Conservation (phyloP, 768 basidiomycete genomes). For the Fibroporia radiculosa region DNA sequence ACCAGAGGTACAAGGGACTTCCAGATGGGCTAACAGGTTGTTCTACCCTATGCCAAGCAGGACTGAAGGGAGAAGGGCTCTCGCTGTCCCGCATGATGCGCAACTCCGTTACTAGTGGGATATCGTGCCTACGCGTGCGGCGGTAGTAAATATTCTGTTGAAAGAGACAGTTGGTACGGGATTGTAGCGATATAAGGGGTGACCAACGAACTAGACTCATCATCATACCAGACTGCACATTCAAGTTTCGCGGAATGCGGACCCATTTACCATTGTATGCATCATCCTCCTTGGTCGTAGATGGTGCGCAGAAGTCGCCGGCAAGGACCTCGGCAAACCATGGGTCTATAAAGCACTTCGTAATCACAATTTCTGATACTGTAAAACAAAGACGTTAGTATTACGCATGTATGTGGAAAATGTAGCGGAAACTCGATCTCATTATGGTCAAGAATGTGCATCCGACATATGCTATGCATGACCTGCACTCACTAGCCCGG, state of each 20-base stretch:
- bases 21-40: constrained; percentile 31
- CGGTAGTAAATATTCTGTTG: constrained; percentile 72
- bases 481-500: no score
- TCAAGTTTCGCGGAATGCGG: constrained; percentile 75
- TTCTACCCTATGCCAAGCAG: constrained; percentile 57
- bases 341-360: constrained; percentile 60
- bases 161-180: neutral
- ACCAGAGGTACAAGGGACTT: constrained; percentile 70
- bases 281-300: constrained; percentile 63
- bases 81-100: constrained; percentile 52
- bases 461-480: no score
- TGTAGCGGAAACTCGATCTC: no score
- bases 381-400: no score
- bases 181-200: neutral
- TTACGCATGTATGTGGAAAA: no score
- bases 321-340: constrained; percentile 29
- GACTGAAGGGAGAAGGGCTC: constrained; percentile 34
- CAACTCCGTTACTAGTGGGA: constrained; percentile 72
- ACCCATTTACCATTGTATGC: constrained; percentile 86
- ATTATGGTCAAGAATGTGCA: neutral
- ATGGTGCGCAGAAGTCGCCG: constrained; percentile 55
- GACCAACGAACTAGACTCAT: constrained; percentile 48
- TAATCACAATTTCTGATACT: constrained; percentile 80
- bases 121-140: constrained; percentile 74
- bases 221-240: constrained; percentile 49